Percentiles rank a stretch among this genome's conserved stretches.
Conservation (phyloP, 2,329 filamentous ascomycete genomes). For the Trichoderma koningiopsis region DNA sequence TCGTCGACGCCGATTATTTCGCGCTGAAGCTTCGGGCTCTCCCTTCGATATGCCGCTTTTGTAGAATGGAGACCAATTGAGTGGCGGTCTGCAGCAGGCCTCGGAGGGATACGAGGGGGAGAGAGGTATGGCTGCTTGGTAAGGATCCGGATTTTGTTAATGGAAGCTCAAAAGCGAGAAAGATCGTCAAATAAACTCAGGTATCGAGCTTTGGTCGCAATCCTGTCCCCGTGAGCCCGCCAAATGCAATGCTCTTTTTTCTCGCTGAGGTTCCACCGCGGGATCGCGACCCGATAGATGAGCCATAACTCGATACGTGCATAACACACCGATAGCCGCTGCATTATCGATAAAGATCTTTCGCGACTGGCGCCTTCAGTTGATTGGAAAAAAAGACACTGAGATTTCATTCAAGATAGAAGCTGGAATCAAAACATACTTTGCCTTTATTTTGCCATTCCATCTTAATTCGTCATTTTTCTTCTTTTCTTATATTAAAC, state of each 20-base stretch:
- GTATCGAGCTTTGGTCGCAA: not conserved
- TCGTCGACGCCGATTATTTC: not conserved
- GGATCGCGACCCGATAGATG: constrained; percentile 5
- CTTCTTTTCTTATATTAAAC: not conserved
- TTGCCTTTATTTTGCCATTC: not conserved
- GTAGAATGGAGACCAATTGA: not conserved
- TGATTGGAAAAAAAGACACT: not conserved
- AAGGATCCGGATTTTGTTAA: not conserved
- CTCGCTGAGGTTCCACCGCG: not conserved
- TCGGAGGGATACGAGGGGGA: not conserved
- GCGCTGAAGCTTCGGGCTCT: not conserved
- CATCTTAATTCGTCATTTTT: not conserved
- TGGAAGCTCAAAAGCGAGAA: not conserved
- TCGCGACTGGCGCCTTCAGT: not conserved
- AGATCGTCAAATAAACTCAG: not conserved
- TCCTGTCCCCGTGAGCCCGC: not conserved
- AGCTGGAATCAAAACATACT: not conserved
- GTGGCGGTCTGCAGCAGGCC: not conserved
- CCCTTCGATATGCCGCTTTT: not conserved
- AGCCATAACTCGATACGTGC: not conserved
- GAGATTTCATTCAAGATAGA: not conserved
- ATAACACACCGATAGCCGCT: not conserved
- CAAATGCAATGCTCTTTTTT: not conserved
- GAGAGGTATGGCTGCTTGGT: not conserved
- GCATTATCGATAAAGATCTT: not conserved